Conservation (phyloP, 352 stramenopile genomes). For the Phytophthora pinifolia region DNA sequence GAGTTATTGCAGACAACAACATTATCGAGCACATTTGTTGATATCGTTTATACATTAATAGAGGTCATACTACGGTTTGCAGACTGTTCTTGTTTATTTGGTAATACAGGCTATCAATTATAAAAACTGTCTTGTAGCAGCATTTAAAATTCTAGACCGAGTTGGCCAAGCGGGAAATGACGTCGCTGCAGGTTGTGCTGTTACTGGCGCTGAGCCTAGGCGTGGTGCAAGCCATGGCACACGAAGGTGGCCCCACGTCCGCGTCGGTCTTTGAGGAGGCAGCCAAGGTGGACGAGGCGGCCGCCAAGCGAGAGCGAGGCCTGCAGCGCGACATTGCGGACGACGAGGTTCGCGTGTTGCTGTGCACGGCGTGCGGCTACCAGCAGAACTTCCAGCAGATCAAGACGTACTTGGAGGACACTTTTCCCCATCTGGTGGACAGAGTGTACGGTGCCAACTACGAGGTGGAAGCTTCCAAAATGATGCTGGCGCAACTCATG, state of each 20-base stretch:
- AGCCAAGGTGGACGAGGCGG: slow-evolving; percentile 13
- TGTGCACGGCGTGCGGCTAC: slow-evolving; percentile 80
- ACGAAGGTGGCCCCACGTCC: not conserved
- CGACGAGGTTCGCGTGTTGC: slow-evolving; percentile 64
- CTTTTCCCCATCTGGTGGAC: slow-evolving; percentile 70
- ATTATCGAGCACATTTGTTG: too few relatives aligned
- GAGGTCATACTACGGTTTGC: too few relatives aligned
- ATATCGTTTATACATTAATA: too few relatives aligned
- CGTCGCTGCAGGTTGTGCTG: slow-evolving; percentile 13
- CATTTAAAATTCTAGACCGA: too few relatives aligned
- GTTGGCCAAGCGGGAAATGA: slow-evolving; percentile 9
- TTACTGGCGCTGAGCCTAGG: slow-evolving; percentile 15
- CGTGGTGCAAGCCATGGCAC: slow-evolving; percentile 27
- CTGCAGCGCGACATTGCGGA: slow-evolving; percentile 44
- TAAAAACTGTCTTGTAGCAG: too few relatives aligned
- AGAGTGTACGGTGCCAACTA: slow-evolving; percentile 66
- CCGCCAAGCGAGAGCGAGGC: slow-evolving; percentile 11
- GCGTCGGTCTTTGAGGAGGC: slow-evolving; percentile 22
- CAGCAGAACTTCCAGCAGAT: slow-evolving; percentile 78
- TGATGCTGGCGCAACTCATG: slow-evolving; percentile 41
- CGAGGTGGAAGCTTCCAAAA: slow-evolving; percentile 52
- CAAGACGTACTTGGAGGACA: slow-evolving; percentile 66
- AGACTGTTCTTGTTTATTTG: too few relatives aligned
- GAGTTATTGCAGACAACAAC: too few relatives aligned
- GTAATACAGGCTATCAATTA: too few relatives aligned